Evolutionary conservation across 805 yeast species (phyloP), one percentile per base, ranked within the genome.

Genomic region (Debaryomyces tyrocola): DNA sequence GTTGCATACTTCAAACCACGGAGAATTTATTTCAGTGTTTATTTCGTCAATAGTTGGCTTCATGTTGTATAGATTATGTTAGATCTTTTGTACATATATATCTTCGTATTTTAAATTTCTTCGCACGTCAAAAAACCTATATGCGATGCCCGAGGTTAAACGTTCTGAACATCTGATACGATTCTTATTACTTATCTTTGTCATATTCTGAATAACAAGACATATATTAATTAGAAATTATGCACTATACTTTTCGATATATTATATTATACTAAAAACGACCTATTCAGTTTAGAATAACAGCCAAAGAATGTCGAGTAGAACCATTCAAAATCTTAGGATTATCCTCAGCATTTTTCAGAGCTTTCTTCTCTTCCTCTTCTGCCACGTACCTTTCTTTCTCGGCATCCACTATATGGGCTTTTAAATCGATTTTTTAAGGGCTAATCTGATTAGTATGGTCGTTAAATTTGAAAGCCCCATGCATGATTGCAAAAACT

Each of bases 381-480:
- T 60, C 61, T 14, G 54, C 60, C 15, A 62, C 59, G 48, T 46
- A 76, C 45, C 60, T 67, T 50, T 66, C 74, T 53, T 75, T 80
- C 58, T 78, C 82, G 34, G 77, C 78, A 51, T 79, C 84, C 51
- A 77, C 68, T 39, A 75, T 77, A 50, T 76, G 78, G 6, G 87
- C 80, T 41, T 62, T 64, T 59, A 84, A 69, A 62, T 85, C 91
- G 20, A 79, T 84, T 54, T 83, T 87, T 39, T 66, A 68, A 4
- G 87, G 77, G 35, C 58, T 63, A 43, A 79, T 72, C 24, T 73
- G 48, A 53, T 71, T 74, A 29, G 85, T 73, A 62, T 75, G 81
- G 60, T 65, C 66, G 51, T 68, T 53, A 33, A 83, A n/a, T 68
- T 85, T 85, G 73, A 80, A 83, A 5, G 87, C 89, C 50, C 76